Base-by-base conservation (phyloP, 1,139 yeast species). In the Suhomyces wounanorum region DNA sequence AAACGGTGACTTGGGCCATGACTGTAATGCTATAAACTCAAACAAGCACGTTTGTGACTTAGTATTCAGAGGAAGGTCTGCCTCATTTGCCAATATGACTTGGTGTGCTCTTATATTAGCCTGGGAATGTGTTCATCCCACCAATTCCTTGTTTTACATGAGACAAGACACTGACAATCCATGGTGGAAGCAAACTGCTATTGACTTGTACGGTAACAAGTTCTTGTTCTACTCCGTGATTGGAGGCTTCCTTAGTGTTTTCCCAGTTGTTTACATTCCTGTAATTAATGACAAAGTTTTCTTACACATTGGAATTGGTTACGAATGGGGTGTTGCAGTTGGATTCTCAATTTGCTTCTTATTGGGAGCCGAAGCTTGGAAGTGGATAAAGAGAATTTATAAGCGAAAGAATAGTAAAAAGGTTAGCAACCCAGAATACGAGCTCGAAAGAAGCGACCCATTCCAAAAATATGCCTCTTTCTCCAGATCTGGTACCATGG, bases 81-180 rank as follows among this genome's bases (percentile, higher is more conserved):
- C 66, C 1, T 58, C 67, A 1, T 65, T 65, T 50, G 69, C 65
- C 1, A 62, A 58, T 45, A 62, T 65, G 65, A 65, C 69, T 2
- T 65, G 69, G 69, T 65, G 68, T 60, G 69, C 69, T 3, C 64
- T 65, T 47, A 57, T 65, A 36, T 59, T 65, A 56, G 68, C 68
- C 1, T 65, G 68, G 68, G 68, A 65, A 48, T 65, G 69, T 50
- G 55, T 65, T 36, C 68, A 65, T 49, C 66, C 66, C 5, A 52
- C 52, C 39, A 56, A 61, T 52, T 65, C 68, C 4, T 58, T 65
- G 49, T 65, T 65, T 52, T 56, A 55, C 55, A 65, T 65, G 68
- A 57, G 67, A 48, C 66, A 59, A 41, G 68, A 65, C 10, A 60
- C 67, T 13, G 67, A 64, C 49, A 54, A 58, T 48, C 54, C 66